Percentiles rank a stretch among this genome's conserved stretches.
Evolutionary conservation across 169 alveolate species (phyloP).

Genomic region (Eimeria brunetti): DNA sequence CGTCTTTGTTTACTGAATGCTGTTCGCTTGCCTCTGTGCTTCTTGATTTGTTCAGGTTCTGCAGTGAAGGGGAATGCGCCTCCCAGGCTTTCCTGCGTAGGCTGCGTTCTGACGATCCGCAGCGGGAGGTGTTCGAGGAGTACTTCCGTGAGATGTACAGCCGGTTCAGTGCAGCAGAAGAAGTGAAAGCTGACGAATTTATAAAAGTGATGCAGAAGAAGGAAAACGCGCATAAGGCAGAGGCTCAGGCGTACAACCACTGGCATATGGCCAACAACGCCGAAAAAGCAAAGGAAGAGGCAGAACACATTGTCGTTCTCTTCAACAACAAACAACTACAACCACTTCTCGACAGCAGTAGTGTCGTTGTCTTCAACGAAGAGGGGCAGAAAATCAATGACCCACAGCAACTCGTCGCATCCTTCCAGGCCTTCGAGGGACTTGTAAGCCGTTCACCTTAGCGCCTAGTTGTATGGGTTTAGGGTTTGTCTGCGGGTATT

Average conservation of each 20-base stretch:
- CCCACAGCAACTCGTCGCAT: constrained; percentile 11
- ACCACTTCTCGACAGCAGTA: constrained; percentile 28
- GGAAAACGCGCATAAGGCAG: constrained; percentile 45
- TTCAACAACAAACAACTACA: constrained; percentile 54
- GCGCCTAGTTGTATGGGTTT: background rate
- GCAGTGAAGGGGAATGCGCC: constrained; percentile 76
- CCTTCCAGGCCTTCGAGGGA: constrained; percentile 44
- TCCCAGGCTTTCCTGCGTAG: constrained; percentile 83
- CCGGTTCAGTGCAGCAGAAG: constrained; percentile 66
- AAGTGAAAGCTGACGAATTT: constrained; percentile 39
- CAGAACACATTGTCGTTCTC: constrained; percentile 22
- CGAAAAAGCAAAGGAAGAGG: constrained; percentile 43
- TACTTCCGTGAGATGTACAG: constrained; percentile 81
- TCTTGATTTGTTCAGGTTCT: constrained; percentile 66
- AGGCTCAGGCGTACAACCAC: background rate
- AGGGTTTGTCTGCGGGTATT: background rate
- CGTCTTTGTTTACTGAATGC: too few species aligned
- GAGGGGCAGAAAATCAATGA: constrained; percentile 13
- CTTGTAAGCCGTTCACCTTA: background rate
- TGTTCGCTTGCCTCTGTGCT: background rate
- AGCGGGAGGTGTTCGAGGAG: constrained; percentile 67
- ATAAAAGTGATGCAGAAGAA: constrained; percentile 14
- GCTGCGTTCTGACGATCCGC: constrained; percentile 81
- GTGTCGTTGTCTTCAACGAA: constrained; percentile 10
- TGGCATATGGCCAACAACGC: background rate